Base-by-base conservation (phyloP, 2,329 filamentous ascomycete genomes). In the Teratosphaeria viscida region DNA sequence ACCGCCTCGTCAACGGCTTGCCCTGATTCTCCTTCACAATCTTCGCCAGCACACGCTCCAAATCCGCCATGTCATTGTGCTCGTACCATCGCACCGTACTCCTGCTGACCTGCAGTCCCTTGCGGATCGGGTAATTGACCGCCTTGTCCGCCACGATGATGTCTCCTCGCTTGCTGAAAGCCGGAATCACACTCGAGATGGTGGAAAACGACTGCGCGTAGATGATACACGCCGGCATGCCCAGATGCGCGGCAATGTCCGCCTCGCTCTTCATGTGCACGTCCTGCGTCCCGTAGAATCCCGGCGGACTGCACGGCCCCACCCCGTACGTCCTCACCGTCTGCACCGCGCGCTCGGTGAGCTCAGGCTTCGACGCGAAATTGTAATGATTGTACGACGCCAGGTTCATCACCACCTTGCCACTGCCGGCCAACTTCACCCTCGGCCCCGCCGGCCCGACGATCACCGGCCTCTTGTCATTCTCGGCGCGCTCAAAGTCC, bases 301-400 rank as follows among this genome's bases (percentile, higher is more conserved):
- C 92, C 5, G 94, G 94, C 19, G 94, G 94, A 23, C 94, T 94
- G 72, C 94, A 99, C 60, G 94, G 92, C 8, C 94, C 95, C 49
- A 99, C 95, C 59, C 94, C 94, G 69, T 99, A 99, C 23, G 89
- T 95, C 61, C 92, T 89, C 47, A 99, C 82, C 0, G 92, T 95
- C 73, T 92, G 87, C 63, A 99, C 91, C 1, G 92, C 94, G 74
- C 96, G 95, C 67, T 96, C 91, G 71, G 95, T 96, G 69, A 99
- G 86, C 39, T 86, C 83, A 63, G 97, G 92, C 72, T 96, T 96
- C 57, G 85, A 85, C 64, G 95, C 90, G 74, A 99, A 91, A 77
- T 99, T 97, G 80, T 95, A 97, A 75, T 94, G 96, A 75, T 99
- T 99, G 77, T 91, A 94, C 1, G 90, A 95, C 43, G 90, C 92